These are phyloP conservation scores for Nemania abortiva DNA, from an alignment of 2,329 filamentous ascomycete species.

Conservation along the genomic window DNA sequence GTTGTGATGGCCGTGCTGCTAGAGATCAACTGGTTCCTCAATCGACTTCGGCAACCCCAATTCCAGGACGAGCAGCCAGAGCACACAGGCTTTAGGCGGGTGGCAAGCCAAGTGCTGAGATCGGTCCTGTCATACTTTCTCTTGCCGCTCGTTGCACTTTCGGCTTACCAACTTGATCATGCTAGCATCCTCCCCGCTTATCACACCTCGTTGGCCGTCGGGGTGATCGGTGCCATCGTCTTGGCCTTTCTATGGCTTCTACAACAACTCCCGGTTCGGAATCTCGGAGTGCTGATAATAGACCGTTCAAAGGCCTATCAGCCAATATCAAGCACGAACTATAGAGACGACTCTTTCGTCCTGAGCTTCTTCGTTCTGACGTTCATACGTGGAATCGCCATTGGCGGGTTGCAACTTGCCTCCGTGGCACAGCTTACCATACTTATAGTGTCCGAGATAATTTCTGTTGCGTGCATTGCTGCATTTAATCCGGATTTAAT, in stretches of 20 bases:
- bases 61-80: neutral
- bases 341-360: neutral
- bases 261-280: neutral
- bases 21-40: neutral
- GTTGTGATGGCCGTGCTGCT: neutral
- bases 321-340: neutral
- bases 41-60: neutral
- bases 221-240: neutral
- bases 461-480: neutral
- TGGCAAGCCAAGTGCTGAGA: neutral
- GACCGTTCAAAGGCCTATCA: conserved; percentile 1
- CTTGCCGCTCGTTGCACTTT: neutral
- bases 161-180: neutral
- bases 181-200: neutral
- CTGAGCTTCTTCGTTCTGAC: conserved; percentile 1
- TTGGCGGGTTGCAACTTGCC: conserved; percentile 4
- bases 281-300: neutral
- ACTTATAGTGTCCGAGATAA: neutral
- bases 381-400: neutral
- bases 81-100: neutral
- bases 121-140: neutral
- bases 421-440: neutral
- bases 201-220: neutral
- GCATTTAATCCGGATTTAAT: neutral
- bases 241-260: conserved; percentile 5